phyloP scores from a whole-genome alignment of 2,329 filamentous ascomycete genomes.

The Colletotrichum horii region DNA sequence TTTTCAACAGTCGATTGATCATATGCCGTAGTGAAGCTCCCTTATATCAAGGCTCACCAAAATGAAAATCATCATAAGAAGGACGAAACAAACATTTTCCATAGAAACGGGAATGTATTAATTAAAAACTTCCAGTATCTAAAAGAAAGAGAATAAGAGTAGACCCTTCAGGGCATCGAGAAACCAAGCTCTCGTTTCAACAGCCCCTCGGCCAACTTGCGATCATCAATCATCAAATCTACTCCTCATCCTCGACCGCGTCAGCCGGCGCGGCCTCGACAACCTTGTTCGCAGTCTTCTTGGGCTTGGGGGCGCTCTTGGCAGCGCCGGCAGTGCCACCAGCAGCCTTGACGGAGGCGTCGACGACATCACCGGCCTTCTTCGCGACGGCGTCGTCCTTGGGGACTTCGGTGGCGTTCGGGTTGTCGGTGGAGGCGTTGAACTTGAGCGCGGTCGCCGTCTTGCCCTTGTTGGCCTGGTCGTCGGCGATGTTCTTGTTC shows the following conservation, averaged over 20 bases:
- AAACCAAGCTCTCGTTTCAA: not conserved
- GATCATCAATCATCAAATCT: not conserved
- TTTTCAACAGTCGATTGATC: no score
- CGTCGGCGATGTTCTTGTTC: slow-evolving; percentile 55
- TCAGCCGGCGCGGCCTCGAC: slow-evolving; percentile 32
- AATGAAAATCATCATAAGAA: not conserved
- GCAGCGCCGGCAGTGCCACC: not conserved
- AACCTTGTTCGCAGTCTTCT: slow-evolving; percentile 8
- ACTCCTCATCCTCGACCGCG: slow-evolving; percentile 31
- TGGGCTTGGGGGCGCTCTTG: not conserved
- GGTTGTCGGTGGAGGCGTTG: slow-evolving; percentile 20
- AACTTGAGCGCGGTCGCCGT: slow-evolving; percentile 36
- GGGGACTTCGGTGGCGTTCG: slow-evolving; percentile 5
- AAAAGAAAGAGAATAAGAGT: not conserved
- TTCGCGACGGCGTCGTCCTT: slow-evolving; percentile 1
- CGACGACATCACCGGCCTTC: slow-evolving; percentile 3
- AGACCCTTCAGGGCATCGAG: not conserved
- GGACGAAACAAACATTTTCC: not conserved
- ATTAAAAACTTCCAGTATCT: not conserved
- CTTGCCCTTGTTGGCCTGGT: slow-evolving; percentile 51
- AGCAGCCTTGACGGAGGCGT: not conserved
- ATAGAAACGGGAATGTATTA: not conserved
- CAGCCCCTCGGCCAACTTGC: not conserved
- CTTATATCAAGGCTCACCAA: not conserved
- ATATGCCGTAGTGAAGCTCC: not conserved